Conservation (phyloP, 2,329 filamentous ascomycete genomes). For the Calonectria fujianensis region DNA sequence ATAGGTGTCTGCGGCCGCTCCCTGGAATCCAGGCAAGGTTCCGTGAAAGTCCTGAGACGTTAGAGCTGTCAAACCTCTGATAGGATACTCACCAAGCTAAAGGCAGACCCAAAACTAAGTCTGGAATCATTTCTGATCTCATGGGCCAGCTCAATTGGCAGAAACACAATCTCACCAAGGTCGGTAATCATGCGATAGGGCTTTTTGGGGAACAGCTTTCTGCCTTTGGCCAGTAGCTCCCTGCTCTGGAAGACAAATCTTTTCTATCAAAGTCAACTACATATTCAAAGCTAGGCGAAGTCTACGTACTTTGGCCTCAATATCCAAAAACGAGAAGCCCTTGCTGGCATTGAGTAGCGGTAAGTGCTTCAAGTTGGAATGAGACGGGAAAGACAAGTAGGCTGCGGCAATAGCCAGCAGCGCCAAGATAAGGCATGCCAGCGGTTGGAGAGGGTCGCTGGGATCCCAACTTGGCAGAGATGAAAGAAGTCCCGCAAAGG, state of each 20-base stretch:
- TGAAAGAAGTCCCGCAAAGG: background rate
- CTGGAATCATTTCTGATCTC: slow-evolving; percentile 17
- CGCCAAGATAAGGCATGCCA: slow-evolving; percentile 3
- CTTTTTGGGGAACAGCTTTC: slow-evolving; percentile 11
- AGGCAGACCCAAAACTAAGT: slow-evolving; percentile 5
- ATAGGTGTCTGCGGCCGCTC: slow-evolving; percentile 12
- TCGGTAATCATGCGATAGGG: slow-evolving; percentile 14
- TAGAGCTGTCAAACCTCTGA: background rate
- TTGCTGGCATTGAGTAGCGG: slow-evolving; percentile 8
- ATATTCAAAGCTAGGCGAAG: background rate
- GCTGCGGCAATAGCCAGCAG: background rate
- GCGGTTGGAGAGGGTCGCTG: slow-evolving; percentile 2
- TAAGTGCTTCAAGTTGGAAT: slow-evolving; percentile 21
- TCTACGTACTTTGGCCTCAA: slow-evolving; percentile 13
- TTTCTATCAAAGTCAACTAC: slow-evolving; percentile 12
- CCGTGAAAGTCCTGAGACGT: slow-evolving; percentile 7
- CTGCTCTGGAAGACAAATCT: slow-evolving; percentile 17
- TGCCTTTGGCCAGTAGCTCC: slow-evolving; percentile 1
- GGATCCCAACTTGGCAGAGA: slow-evolving; percentile 7
- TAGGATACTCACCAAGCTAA: background rate
- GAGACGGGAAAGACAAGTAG: slow-evolving; percentile 9
- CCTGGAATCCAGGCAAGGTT: slow-evolving; percentile 8
- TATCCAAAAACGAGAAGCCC: background rate
- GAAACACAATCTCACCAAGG: slow-evolving; percentile 13
- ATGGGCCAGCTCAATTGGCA: slow-evolving; percentile 3